Evolutionary conservation across 2,329 filamentous ascomycete species (phyloP), one percentile per base, ranked within the genome.

Genomic region (Fusarium siculi): DNA sequence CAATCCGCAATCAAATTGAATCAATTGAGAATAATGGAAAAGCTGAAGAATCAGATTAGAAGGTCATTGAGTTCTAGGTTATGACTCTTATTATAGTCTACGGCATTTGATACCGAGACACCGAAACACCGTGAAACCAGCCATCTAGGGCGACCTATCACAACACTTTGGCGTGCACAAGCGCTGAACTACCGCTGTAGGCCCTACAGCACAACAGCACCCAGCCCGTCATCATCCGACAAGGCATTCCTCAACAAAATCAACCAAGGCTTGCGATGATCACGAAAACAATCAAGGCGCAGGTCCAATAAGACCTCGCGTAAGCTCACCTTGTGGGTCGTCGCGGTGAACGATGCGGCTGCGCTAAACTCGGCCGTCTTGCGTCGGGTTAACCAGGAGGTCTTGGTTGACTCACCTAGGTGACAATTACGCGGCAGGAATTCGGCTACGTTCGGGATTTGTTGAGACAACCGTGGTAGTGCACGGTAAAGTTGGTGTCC

Each of bases 381-480:
- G 50, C 39, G 8, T 73, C 71, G 71, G 71, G 55, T 68, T 72
- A 72, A 70, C 25, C 18, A 70, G 71, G 58, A 32, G 46, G 15
- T 7, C 30, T 7, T 40, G 44, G 18, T 58, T 73, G 71, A 68
- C 71, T 73, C 71, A 73, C 71, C 67, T 72, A 59, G 67, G 66
- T 72, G 62, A 72, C 58, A 8, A 58, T 66, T 73, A 60, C 66
- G 61, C 59, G 63, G 40, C 40, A 57, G 28, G 30, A 25, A 21
- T 30, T 72, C 71, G 71, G 71, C 34, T 73, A 72, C 14, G 54
- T 32, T 74, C 63, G 71, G 71, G 42, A 19, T 68, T 74, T 60
- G 70, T 64, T 74, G 70, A 58, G 62, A 34, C 8, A 18, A 43
- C 19, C 19, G 21, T 40, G 5, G 7, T 11, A 11, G 4, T 49